These are phyloP conservation scores for Zoysia japonica DNA, from an alignment of 176 grass and related monocot species.

Conservation along the genomic window DNA sequence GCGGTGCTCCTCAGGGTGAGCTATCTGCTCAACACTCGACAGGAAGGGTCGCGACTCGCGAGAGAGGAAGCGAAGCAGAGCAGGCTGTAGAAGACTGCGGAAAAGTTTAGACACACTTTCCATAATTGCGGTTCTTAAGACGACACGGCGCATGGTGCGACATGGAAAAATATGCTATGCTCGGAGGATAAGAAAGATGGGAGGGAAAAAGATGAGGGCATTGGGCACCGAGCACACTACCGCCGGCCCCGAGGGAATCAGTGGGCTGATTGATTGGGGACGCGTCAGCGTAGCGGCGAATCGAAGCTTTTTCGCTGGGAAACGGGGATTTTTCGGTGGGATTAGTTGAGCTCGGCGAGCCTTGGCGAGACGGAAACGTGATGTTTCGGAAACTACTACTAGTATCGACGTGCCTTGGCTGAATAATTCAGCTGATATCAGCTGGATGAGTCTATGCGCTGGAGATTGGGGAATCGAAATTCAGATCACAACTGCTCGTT, in stretches of 20 bases:
- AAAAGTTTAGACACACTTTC: background rate
- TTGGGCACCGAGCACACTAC: constrained; percentile 18
- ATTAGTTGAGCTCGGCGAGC: constrained; percentile 19
- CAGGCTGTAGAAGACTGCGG: background rate
- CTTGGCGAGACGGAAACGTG: constrained; percentile 9
- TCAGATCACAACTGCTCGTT: background rate
- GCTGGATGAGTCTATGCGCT: background rate
- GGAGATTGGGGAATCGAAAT: background rate
- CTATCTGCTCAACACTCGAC: background rate
- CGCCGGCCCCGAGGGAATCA: constrained; percentile 38
- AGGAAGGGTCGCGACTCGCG: background rate
- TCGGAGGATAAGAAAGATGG: constrained; percentile 10
- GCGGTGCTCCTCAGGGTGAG: background rate
- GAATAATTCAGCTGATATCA: background rate
- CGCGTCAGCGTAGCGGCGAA: constrained; percentile 27
- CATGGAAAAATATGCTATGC: constrained; percentile 15
- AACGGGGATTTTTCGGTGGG: constrained; percentile 36
- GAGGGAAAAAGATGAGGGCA: constrained; percentile 26
- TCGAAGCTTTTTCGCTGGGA: constrained; percentile 35
- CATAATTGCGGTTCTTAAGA: constrained; percentile 1
- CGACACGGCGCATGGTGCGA: background rate
- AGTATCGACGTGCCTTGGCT: background rate
- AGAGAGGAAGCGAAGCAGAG: background rate
- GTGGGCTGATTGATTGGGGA: constrained; percentile 36
- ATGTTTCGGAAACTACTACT: background rate